Base-by-base conservation (phyloP, 2,329 filamentous ascomycete genomes). In the Endothia cerciana region DNA sequence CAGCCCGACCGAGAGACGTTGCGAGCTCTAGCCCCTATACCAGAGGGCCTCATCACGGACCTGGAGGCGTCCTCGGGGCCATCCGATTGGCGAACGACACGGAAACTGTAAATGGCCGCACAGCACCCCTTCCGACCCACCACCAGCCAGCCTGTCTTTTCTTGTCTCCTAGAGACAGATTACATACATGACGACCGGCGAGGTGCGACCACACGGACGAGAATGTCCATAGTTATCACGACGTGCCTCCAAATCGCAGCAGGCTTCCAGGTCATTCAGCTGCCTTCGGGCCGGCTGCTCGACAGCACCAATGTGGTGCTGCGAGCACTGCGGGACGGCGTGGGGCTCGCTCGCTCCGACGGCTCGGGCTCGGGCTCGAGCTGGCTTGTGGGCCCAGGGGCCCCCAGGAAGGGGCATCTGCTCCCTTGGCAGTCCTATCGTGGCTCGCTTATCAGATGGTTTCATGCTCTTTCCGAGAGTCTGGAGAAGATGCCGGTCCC, bases 381-480 rank as follows among this genome's bases (percentile, higher is more conserved):
- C n/a, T n/a, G n/a, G n/a, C n/a, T 36, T 36, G 4, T 10, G 33
- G 33, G 33, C 33, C 33, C 10, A 36, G 33, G 33, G n/a, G n/a
- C n/a, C 33, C 33, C 33, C 33, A 36, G 10, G n/a, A 51, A 15
- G 22, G 22, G 47, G n/a, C 25, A 28, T 51, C 5, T 28, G 4
- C 47, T 25, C n/a, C 45, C 45, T 19, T 19, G 4, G 22, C 45
- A 13, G 25, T 49, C 11, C 2, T 17, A 28, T 51, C 47, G 22
- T 51, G 47, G 10, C 5, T 51, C 47, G 47, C 47, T 51, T 51
- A 51, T 51, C 47, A 51, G 47, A 51, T 17, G 25, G 13, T 51
- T 51, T 51, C 47, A 51, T 6, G 22, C 47, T 51, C 6, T 11
- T 28, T 28, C 22, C 25, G 47, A 51, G 25, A 28, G 22, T 51